Percentiles rank a stretch among this genome's conserved stretches.
Conservation (phyloP, 2,329 filamentous ascomycete species). For the Microcera coccophila region DNA sequence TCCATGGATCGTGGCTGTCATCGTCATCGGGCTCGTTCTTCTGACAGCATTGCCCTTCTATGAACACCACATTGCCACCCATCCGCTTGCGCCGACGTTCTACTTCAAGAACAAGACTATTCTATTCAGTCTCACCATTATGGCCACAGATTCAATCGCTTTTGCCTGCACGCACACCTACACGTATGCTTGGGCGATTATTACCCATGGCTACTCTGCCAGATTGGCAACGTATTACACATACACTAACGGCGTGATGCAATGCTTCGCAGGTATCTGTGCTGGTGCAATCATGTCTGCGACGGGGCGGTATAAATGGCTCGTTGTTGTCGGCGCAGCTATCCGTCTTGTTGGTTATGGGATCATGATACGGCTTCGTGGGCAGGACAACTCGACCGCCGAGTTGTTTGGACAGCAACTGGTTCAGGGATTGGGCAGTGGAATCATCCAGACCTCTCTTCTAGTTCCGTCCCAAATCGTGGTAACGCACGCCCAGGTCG, state of each 20-base stretch:
- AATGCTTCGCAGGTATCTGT: not conserved
- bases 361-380: not conserved
- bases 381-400: not conserved
- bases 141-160: not conserved
- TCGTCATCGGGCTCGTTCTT: not conserved
- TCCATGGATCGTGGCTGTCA: not conserved
- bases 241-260: not conserved
- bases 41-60: not conserved
- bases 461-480: not conserved
- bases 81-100: not conserved
- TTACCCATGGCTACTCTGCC: not conserved
- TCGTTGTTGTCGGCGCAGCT: not conserved
- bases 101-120: not conserved
- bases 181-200: not conserved
- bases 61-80: not conserved
- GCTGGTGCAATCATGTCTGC: not conserved
- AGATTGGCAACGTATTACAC: not conserved
- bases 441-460: not conserved
- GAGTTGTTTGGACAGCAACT: not conserved
- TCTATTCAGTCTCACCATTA: not conserved
- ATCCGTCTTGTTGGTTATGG: not conserved
- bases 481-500: not conserved
- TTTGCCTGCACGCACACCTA: not conserved
- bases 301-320: not conserved
- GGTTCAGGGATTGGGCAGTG: not conserved